phyloP scores from a whole-genome alignment of 306 rosid genomes.

The Senna siamea region DNA sequence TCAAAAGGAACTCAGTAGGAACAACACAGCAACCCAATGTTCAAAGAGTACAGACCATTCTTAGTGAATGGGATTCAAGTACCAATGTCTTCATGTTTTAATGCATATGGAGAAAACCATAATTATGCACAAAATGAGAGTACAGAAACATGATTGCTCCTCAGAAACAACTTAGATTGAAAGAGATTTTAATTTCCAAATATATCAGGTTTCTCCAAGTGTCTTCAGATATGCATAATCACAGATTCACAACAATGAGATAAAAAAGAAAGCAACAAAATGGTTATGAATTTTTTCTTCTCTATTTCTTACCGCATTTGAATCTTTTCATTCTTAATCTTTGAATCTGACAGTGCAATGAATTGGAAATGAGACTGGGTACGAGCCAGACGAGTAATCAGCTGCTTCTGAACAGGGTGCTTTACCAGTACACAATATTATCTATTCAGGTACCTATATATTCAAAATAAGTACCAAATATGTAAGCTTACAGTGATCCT shows the following conservation, averaged over 20 bases:
- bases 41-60: too few relatives aligned
- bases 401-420: conserved; percentile 15
- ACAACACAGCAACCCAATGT: not conserved
- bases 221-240: not conserved
- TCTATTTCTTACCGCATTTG: not conserved
- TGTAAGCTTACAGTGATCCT: not conserved
- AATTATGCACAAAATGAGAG: conserved; percentile 19
- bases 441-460: conserved; percentile 16
- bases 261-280: not conserved
- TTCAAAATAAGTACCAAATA: conserved; percentile 15
- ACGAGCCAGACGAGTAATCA: not conserved
- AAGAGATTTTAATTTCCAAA: conserved; percentile 9
- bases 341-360: not conserved
- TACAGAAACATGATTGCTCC: conserved; percentile 2
- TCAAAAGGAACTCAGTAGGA: not conserved
- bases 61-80: not conserved
- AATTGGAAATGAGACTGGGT: too few relatives aligned
- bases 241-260: not conserved
- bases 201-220: conserved; percentile 17
- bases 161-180: not conserved
- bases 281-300: not conserved
- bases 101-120: not conserved
- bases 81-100: not conserved
- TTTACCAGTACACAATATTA: not conserved
- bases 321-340: conserved; percentile 7